These are phyloP conservation scores for Adenanthera pavonina DNA, from an alignment of 306 rosid species.

Conservation along the genomic window DNA sequence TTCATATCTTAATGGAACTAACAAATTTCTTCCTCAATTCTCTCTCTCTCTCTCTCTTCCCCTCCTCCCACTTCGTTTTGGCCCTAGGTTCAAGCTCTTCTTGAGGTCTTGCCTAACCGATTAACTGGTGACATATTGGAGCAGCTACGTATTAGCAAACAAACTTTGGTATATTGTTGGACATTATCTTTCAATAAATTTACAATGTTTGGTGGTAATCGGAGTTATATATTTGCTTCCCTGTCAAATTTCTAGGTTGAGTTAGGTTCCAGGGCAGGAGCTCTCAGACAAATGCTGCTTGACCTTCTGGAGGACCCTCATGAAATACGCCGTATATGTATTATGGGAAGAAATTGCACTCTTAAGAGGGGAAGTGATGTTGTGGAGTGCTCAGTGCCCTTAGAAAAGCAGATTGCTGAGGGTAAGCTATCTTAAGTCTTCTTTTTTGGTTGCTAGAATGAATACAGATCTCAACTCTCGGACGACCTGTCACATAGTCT, in stretches of 20 bases:
- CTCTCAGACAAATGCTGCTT: conserved; percentile 93
- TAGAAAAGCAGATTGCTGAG: conserved; percentile 91
- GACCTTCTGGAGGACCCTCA: conserved; percentile 95
- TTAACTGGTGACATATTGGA: conserved; percentile 89
- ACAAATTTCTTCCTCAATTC: background rate
- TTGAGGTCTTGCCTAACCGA: conserved; percentile 87
- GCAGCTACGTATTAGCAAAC: conserved; percentile 97
- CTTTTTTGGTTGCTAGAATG: conserved; percentile 30
- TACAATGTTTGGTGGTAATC: conserved; percentile 25
- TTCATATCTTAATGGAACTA: conserved; percentile 33
- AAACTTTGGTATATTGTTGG: conserved; percentile 73
- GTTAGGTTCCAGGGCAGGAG: conserved; percentile 93
- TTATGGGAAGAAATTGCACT: conserved; percentile 92
- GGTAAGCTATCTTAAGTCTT: conserved; percentile 53
- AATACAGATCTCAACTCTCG: conserved; percentile 21
- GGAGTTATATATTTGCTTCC: conserved; percentile 21
- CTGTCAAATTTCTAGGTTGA: conserved; percentile 70
- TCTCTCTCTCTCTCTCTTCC: background rate
- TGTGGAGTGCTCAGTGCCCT: conserved; percentile 75
- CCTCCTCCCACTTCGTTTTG: conserved; percentile 1
- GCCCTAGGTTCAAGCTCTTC: conserved; percentile 82
- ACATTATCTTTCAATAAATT: conserved; percentile 22
- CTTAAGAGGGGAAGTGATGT: conserved; percentile 61
- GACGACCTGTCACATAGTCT: background rate
- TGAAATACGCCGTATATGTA: conserved; percentile 91